A percentile compares a stretch with the other conserved stretches of the same genome.
phyloP scores from a whole-genome alignment of 768 basidiomycete genomes.

The Leccinum variicolor region DNA sequence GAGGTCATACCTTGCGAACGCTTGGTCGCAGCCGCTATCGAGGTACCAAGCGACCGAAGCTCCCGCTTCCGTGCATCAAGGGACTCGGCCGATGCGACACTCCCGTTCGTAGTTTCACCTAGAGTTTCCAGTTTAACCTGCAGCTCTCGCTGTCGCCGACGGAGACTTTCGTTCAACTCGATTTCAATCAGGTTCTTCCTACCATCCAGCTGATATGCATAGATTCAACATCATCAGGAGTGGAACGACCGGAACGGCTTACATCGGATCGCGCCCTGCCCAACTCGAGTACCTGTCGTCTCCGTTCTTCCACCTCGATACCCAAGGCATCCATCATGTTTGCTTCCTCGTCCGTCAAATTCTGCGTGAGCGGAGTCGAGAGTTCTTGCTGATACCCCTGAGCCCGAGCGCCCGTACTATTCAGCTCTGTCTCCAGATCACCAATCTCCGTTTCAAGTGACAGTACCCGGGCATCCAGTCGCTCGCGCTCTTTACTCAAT shows the following conservation, averaged over 20 bases:
- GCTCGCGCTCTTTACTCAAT: constrained; percentile 68
- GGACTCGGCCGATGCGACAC: constrained; percentile 57
- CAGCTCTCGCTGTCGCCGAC: constrained; percentile 76
- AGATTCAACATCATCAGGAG: not conserved
- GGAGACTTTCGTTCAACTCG: constrained; percentile 86
- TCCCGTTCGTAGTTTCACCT: constrained; percentile 57
- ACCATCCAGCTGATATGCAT: constrained; percentile 46
- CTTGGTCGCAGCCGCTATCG: constrained; percentile 62
- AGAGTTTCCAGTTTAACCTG: constrained; percentile 70
- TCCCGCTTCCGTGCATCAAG: constrained; percentile 69
- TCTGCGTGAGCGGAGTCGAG: constrained; percentile 67
- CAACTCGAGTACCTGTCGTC: constrained; percentile 67
- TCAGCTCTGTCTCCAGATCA: constrained; percentile 72
- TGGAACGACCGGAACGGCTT: constrained; percentile 19
- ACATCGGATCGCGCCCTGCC: constrained; percentile 71
- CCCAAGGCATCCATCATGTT: constrained; percentile 60
- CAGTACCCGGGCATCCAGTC: constrained; percentile 53
- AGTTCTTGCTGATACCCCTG: constrained; percentile 68
- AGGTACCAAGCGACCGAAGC: constrained; percentile 58
- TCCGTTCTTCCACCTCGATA: constrained; percentile 71
- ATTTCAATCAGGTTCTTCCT: constrained; percentile 84
- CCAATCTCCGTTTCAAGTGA: constrained; percentile 64
- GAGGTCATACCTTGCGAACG: constrained; percentile 53
- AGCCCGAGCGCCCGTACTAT: constrained; percentile 56
- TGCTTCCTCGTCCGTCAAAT: constrained; percentile 72